Conservation (phyloP, 208 protist genomes). For the Leishmania lainsoni region DNA sequence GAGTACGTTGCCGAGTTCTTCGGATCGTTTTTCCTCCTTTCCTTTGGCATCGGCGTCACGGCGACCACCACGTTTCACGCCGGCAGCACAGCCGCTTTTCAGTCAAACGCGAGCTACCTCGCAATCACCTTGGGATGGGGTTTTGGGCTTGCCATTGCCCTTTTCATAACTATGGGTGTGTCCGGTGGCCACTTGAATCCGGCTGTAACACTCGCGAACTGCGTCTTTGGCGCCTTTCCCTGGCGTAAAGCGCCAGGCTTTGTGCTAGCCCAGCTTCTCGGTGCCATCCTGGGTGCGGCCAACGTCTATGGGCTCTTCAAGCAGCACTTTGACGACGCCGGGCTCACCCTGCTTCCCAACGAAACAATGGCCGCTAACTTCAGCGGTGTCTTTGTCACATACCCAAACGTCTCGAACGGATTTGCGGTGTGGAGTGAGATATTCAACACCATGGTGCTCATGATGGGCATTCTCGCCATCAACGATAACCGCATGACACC, state of each 20-base stretch:
- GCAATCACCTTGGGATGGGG: constrained; percentile 51
- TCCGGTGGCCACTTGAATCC: constrained; percentile 63
- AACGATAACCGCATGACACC: constrained; percentile 45
- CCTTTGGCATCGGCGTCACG: constrained; percentile 44
- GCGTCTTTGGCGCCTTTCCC: constrained; percentile 42
- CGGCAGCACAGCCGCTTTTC: constrained; percentile 3
- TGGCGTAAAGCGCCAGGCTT: constrained; percentile 55
- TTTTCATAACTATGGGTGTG: constrained; percentile 48
- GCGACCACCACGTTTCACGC: constrained; percentile 31
- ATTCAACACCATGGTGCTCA: constrained; percentile 42
- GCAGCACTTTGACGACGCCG: constrained; percentile 30
- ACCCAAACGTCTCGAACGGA: constrained; percentile 36
- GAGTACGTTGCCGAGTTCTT: constrained; percentile 64
- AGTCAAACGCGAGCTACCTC: constrained; percentile 30
- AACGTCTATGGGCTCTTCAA: constrained; percentile 47
- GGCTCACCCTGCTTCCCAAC: constrained; percentile 10
- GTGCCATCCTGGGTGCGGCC: constrained; percentile 37
- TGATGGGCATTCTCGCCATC: constrained; percentile 55
- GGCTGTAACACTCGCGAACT: constrained; percentile 50
- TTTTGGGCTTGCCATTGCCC: constrained; percentile 39
- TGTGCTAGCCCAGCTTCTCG: constrained; percentile 44
- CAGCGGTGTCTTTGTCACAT: constrained; percentile 55
- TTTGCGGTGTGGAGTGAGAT: constrained; percentile 44
- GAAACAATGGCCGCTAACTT: constrained; percentile 33
- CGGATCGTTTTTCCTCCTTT: constrained; percentile 51